These are phyloP conservation scores for Metschnikowia reukaufii DNA, from an alignment of 805 yeast species.

Conservation along the genomic window DNA sequence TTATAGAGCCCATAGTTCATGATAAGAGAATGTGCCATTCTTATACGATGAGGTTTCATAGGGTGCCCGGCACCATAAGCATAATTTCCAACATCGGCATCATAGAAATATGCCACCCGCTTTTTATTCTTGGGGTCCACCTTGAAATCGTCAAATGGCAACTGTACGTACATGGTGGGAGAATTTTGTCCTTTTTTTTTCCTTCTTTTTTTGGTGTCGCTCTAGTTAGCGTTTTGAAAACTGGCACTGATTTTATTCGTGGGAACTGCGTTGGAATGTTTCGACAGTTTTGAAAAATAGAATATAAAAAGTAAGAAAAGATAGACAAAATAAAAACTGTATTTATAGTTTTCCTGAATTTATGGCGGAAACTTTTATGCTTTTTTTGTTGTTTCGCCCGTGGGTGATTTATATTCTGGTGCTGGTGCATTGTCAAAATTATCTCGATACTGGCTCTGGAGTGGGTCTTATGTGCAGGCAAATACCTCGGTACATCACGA, in stretches of 20 bases:
- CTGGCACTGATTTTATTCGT: too few relatives aligned
- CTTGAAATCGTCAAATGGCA: conserved; percentile 46
- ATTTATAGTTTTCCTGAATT: too few relatives aligned
- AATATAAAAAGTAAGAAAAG: too few relatives aligned
- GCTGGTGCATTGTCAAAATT: too few relatives aligned
- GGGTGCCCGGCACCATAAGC: conserved; percentile 99
- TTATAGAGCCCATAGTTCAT: conserved; percentile 97
- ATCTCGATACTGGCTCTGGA: too few relatives aligned
- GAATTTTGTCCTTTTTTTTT: not conserved
- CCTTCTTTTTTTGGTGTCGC: not conserved
- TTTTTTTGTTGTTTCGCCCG: not conserved
- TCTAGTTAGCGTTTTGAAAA: too few relatives aligned
- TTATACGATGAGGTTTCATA: conserved; percentile 97
- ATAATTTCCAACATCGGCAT: conserved; percentile 92
- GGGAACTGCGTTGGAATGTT: too few relatives aligned
- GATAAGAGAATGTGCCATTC: conserved; percentile 96
- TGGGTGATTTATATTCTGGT: not conserved
- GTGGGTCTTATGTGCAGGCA: too few relatives aligned
- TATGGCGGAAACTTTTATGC: not conserved
- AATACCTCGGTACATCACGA: too few relatives aligned
- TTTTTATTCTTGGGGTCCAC: conserved; percentile 43
- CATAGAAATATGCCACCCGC: conserved; percentile 45
- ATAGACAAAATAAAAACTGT: too few relatives aligned
- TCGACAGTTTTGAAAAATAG: too few relatives aligned
- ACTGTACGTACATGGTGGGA: conserved; percentile 36